Evolutionary conservation across 2,329 filamentous ascomycete species (phyloP).

Genomic region (Sclerotiophoma versabilis): DNA sequence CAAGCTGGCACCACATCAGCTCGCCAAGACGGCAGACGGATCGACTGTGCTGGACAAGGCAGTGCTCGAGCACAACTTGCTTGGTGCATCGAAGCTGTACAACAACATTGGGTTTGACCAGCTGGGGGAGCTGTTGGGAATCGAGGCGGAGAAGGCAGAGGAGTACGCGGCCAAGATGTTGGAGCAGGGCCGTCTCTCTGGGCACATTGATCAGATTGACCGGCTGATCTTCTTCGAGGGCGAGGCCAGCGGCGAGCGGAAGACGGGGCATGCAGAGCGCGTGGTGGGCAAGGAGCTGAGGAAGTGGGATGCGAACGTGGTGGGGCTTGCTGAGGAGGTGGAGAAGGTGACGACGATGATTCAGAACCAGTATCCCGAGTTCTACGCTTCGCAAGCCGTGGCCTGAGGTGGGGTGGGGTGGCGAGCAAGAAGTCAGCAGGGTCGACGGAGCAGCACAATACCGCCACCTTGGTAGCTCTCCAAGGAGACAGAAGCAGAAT

Average conservation of each 20-base stretch:
- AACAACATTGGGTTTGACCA: slow-evolving; percentile 66
- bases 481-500: too few relatives aligned
- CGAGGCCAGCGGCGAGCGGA: slow-evolving; percentile 73
- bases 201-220: slow-evolving; percentile 93
- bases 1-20: slow-evolving; percentile 83
- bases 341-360: slow-evolving; percentile 84
- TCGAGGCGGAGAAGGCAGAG: slow-evolving; percentile 83
- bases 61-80: slow-evolving; percentile 93
- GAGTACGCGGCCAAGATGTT: slow-evolving; percentile 94
- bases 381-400: slow-evolving; percentile 54
- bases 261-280: slow-evolving; percentile 67
- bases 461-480: too few relatives aligned
- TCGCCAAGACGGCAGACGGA: slow-evolving; percentile 87
- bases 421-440: too few relatives aligned
- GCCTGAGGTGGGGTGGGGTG: slow-evolving; percentile 25
- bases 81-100: slow-evolving; percentile 74
- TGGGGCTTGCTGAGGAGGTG: slow-evolving; percentile 85
- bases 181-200: slow-evolving; percentile 86
- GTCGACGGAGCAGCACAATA: too few relatives aligned
- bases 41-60: slow-evolving; percentile 92
- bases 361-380: slow-evolving; percentile 76
- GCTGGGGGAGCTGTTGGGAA: slow-evolving; percentile 77
- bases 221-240: slow-evolving; percentile 86
- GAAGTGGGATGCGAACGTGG: slow-evolving; percentile 88
- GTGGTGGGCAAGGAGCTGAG: slow-evolving; percentile 74